phyloP scores from a whole-genome alignment of 2,329 filamentous ascomycete genomes.

The Paecilomyces variotii region DNA sequence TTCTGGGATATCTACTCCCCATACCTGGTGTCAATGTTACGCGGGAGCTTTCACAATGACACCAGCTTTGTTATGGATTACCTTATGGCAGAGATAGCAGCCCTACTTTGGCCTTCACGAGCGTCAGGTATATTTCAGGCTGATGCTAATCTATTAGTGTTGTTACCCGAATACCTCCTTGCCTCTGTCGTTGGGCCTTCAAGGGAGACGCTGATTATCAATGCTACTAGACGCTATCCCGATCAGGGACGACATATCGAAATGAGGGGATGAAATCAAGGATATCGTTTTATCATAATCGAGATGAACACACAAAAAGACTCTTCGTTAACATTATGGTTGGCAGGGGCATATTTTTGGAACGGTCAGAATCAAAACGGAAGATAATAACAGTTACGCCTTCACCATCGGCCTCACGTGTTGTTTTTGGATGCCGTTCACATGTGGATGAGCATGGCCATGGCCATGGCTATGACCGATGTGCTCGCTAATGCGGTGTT shows the following conservation, averaged over 20 bases:
- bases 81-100: no score
- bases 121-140: not conserved
- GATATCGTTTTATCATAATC: not conserved
- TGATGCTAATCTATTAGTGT: not conserved
- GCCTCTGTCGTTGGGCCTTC: not conserved
- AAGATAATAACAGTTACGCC: not conserved
- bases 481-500: conserved; percentile 24
- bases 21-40: not conserved
- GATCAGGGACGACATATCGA: no score
- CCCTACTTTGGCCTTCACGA: no score
- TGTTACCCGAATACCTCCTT: not conserved
- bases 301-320: not conserved
- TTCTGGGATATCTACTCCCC: not conserved
- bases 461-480: conserved; percentile 14
- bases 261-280: not conserved
- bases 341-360: not conserved
- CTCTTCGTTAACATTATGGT: not conserved
- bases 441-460: conserved; percentile 3
- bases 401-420: not conserved
- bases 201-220: not conserved
- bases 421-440: not conserved
- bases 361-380: not conserved
- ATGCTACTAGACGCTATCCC: not conserved
- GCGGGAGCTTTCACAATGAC: not conserved
- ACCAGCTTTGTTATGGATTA: no score